Evolutionary conservation across 2,329 filamentous ascomycete species (phyloP).

Genomic region (Fusarium penzigii): DNA sequence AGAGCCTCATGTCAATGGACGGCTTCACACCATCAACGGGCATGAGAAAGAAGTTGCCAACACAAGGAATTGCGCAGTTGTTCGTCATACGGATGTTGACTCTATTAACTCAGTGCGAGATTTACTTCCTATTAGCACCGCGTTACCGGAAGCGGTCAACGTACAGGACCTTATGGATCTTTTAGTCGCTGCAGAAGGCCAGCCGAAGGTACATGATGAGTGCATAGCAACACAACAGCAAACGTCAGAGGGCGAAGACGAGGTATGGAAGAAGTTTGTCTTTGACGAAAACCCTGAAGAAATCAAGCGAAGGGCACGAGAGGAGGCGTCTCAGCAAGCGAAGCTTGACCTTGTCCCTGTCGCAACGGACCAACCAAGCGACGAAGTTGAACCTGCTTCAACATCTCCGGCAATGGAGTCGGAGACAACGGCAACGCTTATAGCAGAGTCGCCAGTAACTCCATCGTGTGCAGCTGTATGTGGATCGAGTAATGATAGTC

Average conservation of each 20-base stretch:
- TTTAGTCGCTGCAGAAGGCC: conserved; percentile 13
- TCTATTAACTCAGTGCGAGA: conserved; percentile 1
- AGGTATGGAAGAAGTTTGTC: conserved; percentile 33
- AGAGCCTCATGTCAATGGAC: too few species aligned
- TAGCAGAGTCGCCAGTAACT: conserved; percentile 1
- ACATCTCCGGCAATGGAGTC: conserved; percentile 8
- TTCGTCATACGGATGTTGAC: too few species aligned
- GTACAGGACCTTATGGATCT: conserved; percentile 25
- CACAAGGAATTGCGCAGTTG: too few species aligned
- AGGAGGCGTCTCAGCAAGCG: conserved; percentile 24
- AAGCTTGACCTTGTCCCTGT: conserved; percentile 9
- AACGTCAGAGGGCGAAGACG: conserved; percentile 20
- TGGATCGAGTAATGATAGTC: too few species aligned
- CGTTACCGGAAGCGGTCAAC: conserved; percentile 6
- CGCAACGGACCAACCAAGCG: conserved; percentile 8
- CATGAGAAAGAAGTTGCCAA: too few species aligned
- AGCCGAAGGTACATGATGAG: not conserved
- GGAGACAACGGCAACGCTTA: not conserved
- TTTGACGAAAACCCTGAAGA: conserved; percentile 24
- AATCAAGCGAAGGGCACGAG: conserved; percentile 18
- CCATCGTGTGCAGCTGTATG: not conserved
- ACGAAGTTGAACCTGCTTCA: conserved; percentile 21
- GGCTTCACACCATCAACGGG: too few species aligned
- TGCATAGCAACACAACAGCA: not conserved
- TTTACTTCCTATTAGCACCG: conserved; percentile 2